Evolutionary conservation across 306 rosid genomes (phyloP).

Genomic region (Cucurbita maxima): DNA sequence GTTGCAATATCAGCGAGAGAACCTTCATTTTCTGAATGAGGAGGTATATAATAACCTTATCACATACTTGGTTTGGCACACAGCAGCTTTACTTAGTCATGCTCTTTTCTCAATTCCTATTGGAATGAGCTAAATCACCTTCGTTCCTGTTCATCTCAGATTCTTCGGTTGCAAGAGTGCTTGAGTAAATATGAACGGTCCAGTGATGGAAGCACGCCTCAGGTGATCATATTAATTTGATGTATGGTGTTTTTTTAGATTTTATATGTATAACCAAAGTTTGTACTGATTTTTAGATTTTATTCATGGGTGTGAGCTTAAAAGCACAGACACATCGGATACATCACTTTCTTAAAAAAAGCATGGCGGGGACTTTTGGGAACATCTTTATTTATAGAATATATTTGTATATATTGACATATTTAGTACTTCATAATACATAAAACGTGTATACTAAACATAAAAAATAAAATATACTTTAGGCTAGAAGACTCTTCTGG

Average conservation of each 20-base stretch:
- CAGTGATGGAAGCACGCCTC: slow-evolving; percentile 83
- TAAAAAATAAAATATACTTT: too few species aligned
- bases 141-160: slow-evolving; percentile 31
- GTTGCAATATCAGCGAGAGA: slow-evolving; percentile 96
- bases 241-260: background rate
- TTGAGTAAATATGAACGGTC: slow-evolving; percentile 78
- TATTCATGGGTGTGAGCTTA: background rate
- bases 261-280: background rate
- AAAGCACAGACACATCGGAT: background rate
- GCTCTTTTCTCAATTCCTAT: background rate
- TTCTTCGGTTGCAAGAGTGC: slow-evolving; percentile 83
- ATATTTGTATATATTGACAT: background rate
- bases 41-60: slow-evolving; percentile 43
- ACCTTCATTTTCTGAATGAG: slow-evolving; percentile 94
- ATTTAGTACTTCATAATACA: too few species aligned
- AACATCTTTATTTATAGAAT: background rate
- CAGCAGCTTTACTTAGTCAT: background rate
- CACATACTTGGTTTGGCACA: slow-evolving; percentile 4
- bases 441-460: too few species aligned
- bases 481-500: too few species aligned
- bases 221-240: slow-evolving; percentile 32
- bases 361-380: background rate
- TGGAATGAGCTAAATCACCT: background rate
- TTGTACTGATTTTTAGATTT: background rate
- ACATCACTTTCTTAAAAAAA: background rate